Conservation (phyloP, 805 yeast species). For the Suhomyces emberorum region DNA sequence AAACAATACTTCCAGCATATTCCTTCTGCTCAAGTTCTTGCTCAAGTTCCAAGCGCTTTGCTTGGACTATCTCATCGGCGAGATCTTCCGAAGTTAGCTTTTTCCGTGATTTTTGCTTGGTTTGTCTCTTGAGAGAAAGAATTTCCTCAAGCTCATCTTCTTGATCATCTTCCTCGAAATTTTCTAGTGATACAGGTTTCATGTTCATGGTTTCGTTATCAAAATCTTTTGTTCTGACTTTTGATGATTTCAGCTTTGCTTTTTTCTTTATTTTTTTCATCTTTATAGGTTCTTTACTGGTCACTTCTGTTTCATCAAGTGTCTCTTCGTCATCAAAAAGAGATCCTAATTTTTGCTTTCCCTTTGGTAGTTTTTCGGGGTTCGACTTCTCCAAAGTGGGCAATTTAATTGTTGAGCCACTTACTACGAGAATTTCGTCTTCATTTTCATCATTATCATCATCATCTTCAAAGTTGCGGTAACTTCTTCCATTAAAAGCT, state of each 20-base stretch:
- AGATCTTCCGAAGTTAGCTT: conserved; percentile 30
- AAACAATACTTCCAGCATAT: conserved; percentile 12
- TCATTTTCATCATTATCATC: conserved; percentile 9
- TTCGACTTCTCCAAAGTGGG: neutral
- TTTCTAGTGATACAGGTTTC: conserved; percentile 27
- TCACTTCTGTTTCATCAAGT: conserved; percentile 8
- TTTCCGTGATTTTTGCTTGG: conserved; percentile 26
- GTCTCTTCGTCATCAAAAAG: conserved; percentile 11
- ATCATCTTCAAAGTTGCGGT: conserved; percentile 9
- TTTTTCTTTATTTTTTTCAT: conserved; percentile 45
- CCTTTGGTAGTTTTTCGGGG: neutral
- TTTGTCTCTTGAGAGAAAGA: conserved; percentile 25
- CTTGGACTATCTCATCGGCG: conserved; percentile 35
- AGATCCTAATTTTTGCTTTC: neutral
- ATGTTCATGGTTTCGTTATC: conserved; percentile 4
- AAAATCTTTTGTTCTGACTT: neutral
- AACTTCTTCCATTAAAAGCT: conserved; percentile 21
- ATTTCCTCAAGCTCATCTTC: conserved; percentile 35
- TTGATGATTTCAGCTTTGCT: conserved; percentile 26
- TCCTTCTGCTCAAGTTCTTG: conserved; percentile 11
- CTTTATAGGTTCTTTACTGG: conserved; percentile 26
- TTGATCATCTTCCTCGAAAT: conserved; percentile 12
- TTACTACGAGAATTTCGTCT: neutral
- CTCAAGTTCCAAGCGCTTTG: conserved; percentile 14
- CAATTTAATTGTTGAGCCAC: neutral